Evolutionary conservation across 2,329 filamentous ascomycete species (phyloP).

Genomic region (Paecilomyces niveus): DNA sequence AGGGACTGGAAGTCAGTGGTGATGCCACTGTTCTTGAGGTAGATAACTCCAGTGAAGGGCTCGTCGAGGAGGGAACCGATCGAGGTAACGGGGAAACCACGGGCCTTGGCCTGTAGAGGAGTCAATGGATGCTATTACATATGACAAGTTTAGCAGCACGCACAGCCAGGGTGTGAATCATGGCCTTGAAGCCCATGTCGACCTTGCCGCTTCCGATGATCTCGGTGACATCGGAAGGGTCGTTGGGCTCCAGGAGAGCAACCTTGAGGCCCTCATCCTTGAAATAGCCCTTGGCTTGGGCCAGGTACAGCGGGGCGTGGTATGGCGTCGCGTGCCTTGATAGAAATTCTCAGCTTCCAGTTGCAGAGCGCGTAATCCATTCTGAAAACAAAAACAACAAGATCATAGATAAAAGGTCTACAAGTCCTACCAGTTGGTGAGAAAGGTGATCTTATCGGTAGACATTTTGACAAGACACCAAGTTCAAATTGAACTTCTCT

Average conservation of each 20-base stretch:
- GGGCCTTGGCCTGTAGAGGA: conserved; percentile 59
- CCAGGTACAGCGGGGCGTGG: conserved; percentile 70
- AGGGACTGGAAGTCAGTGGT: conserved; percentile 67
- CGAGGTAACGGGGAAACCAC: conserved; percentile 64
- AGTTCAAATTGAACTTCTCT: conserved; percentile 12
- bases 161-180: conserved; percentile 74
- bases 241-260: conserved; percentile 69
- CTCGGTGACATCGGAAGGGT: conserved; percentile 75
- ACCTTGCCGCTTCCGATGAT: conserved; percentile 71
- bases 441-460: conserved; percentile 77
- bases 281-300: conserved; percentile 68
- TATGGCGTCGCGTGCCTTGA: conserved; percentile 73
- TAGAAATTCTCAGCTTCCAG: conserved; percentile 11
- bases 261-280: conserved; percentile 70
- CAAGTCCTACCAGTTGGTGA: conserved; percentile 67
- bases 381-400: background rate
- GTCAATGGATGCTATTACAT: conserved; percentile 3
- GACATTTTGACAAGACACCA: conserved; percentile 55
- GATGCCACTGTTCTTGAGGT: conserved; percentile 67
- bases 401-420: too few species aligned
- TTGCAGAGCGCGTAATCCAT: background rate
- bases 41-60: conserved; percentile 72
- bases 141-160: conserved; percentile 11
- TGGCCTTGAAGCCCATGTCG: conserved; percentile 74
- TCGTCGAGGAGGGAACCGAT: conserved; percentile 71